Evolutionary conservation across 345 rosid genomes (phyloP), one percentile per base, ranked within the genome.

Genomic region (Lagerstroemia speciosa): DNA sequence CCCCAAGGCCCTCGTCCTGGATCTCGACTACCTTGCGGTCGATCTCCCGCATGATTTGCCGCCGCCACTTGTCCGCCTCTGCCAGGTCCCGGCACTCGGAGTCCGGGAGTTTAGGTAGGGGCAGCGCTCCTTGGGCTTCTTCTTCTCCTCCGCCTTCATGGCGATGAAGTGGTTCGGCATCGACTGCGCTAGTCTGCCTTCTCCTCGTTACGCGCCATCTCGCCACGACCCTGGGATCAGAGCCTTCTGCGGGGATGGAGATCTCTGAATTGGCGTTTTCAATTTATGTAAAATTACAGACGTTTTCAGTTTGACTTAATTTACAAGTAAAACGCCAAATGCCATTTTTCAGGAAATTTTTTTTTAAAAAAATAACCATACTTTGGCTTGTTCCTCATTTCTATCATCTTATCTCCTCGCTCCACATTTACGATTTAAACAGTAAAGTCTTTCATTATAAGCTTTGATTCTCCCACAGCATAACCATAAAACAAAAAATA

Each of bases 141-240:
- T 91, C 70, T 88, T 91, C 70, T 94, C 99, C 62, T 89, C 74
- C 20, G 86, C 90, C 73, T 91, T 89, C 50, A 81, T 68, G 58
- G 95, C 43, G 75, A 88, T 77, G 83, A 82, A 91, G 50, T 97
- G 83, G 75, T 94, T 94, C 69, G 91, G 89, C 99, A 91, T 91
- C 53, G 99, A 91, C 74, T 94, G 97, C n/a, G n/a, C n/a, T n/a
- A n/a, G n/a, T n/a, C n/a, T 7, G 97, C 99, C 73, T 94, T 91
- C 90, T 89, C 97, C 70, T 91, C 97, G 73, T 91, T 93, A 66
- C 96, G 91, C 53, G 97, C 98, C 98, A 93, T 93, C 33, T 33
- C 15, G 62, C 29, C 29, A 34, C 63, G 63, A 58, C 33, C 33
- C 8, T 24, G 32, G 32, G 32, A 57, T 27, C 60, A n/a, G 60